Evolutionary conservation across 345 rosid species (phyloP).

Genomic region (Eucalyptus marginata): DNA sequence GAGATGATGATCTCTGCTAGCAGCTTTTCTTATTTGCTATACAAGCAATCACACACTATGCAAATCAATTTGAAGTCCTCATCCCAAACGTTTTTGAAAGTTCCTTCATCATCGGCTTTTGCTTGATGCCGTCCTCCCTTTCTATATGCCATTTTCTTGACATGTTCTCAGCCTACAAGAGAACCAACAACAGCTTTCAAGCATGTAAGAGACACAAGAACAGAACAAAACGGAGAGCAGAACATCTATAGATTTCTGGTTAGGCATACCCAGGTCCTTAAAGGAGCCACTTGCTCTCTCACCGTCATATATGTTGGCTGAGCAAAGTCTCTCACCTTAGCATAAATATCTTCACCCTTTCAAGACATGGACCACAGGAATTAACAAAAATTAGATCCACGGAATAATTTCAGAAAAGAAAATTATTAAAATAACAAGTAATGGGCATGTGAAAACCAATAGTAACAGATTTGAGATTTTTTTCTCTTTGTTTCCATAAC

Average conservation of each 20-base stretch:
- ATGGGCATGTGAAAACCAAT: background rate
- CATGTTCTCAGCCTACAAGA: slow-evolving; percentile 43
- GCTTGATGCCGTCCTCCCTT: slow-evolving; percentile 31
- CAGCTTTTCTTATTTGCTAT: background rate
- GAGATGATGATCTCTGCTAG: background rate
- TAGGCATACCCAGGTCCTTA: slow-evolving; percentile 58
- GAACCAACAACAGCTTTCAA: background rate
- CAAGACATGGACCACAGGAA: background rate
- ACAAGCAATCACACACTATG: background rate
- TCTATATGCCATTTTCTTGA: slow-evolving; percentile 67
- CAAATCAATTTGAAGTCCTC: slow-evolving; percentile 14
- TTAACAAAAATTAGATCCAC: background rate
- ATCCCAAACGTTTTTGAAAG: slow-evolving; percentile 57
- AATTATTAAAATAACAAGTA: background rate
- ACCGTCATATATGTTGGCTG: slow-evolving; percentile 50
- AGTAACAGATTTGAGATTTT: background rate
- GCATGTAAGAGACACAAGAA: background rate
- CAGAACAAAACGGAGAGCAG: background rate
- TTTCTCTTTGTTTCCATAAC: background rate
- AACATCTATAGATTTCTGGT: background rate
- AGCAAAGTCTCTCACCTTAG: slow-evolving; percentile 45
- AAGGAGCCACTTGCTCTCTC: slow-evolving; percentile 47
- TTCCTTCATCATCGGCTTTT: slow-evolving; percentile 61
- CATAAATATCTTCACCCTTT: slow-evolving; percentile 53
- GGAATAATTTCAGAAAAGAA: background rate